Evolutionary conservation across 192 early-diverging fungal genomes (phyloP).

Genomic region (Coemansia sp.): DNA sequence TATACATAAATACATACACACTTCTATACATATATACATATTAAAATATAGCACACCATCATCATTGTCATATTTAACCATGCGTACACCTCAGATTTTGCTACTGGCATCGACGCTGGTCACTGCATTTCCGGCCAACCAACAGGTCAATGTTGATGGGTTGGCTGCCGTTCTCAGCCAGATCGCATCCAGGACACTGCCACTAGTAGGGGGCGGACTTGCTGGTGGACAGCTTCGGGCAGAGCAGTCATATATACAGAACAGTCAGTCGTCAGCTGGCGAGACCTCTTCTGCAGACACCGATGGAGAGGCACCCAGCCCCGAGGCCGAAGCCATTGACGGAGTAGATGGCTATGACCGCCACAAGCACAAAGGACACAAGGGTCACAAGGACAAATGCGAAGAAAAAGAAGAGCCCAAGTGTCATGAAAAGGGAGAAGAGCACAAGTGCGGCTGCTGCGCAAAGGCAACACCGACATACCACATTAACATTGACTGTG

Average conservation of each 20-base stretch:
- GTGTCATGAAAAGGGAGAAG: no score
- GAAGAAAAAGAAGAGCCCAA: slow-evolving; percentile 14
- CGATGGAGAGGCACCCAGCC: not conserved
- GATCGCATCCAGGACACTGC: not conserved
- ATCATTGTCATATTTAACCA: not conserved
- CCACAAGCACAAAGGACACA: slow-evolving; percentile 1
- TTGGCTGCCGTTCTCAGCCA: not conserved
- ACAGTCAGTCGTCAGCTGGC: not conserved
- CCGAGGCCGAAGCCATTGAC: not conserved
- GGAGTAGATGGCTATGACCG: not conserved
- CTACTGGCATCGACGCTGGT: slow-evolving; percentile 5
- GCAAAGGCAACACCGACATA: slow-evolving; percentile 37
- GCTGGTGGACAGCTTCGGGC: not conserved
- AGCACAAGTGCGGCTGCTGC: slow-evolving; percentile 15
- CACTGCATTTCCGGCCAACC: not conserved
- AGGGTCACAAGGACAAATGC: not conserved
- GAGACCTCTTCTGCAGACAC: not conserved
- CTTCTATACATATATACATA: no score
- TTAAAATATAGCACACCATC: no score
- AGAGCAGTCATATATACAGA: not conserved
- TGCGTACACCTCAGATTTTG: slow-evolving; percentile 6
- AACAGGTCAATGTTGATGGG: not conserved
- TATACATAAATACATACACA: no score
- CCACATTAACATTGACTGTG: slow-evolving; percentile 26
- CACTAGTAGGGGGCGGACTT: no score